Conservation (phyloP, 371 early-diverging fungal species). For the Circinella minor region DNA sequence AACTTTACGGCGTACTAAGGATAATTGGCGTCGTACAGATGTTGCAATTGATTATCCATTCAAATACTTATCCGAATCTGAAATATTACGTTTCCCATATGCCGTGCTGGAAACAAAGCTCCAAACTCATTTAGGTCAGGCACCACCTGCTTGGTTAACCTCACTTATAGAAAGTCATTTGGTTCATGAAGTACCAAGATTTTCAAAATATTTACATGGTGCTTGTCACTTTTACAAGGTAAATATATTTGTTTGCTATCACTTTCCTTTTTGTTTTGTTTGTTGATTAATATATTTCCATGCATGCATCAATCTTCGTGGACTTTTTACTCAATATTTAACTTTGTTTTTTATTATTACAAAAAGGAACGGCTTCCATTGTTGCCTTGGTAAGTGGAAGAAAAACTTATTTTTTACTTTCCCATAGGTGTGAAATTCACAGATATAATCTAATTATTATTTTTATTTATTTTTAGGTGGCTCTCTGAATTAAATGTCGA, state of each 20-base stretch:
- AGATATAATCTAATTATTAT: neutral
- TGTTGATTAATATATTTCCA: no score
- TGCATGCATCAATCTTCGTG: no score
- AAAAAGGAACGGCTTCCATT: no score
- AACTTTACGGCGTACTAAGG: constrained; percentile 57
- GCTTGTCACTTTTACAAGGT: constrained; percentile 53
- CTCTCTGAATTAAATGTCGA: constrained; percentile 60
- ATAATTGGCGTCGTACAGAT: constrained; percentile 95
- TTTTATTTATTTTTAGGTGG: constrained; percentile 36
- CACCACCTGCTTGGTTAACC: constrained; percentile 94
- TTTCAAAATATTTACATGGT: constrained; percentile 99
- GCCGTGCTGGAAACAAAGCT: constrained; percentile 61
- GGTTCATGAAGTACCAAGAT: constrained; percentile 97
- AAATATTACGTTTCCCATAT: constrained; percentile 50
- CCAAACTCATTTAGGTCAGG: constrained; percentile 88
- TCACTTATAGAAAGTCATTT: constrained; percentile 87
- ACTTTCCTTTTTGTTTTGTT: neutral
- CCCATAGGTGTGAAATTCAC: no score
- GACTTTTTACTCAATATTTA: no score
- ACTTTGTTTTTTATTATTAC: no score
- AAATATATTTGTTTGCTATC: neutral
- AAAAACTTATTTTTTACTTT: no score
- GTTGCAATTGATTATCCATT: constrained; percentile 90
- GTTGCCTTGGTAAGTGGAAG: no score
- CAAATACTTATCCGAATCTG: constrained; percentile 76